Base-by-base conservation (phyloP, 2,329 filamentous ascomycete genomes). In the Penicillium sp. region DNA sequence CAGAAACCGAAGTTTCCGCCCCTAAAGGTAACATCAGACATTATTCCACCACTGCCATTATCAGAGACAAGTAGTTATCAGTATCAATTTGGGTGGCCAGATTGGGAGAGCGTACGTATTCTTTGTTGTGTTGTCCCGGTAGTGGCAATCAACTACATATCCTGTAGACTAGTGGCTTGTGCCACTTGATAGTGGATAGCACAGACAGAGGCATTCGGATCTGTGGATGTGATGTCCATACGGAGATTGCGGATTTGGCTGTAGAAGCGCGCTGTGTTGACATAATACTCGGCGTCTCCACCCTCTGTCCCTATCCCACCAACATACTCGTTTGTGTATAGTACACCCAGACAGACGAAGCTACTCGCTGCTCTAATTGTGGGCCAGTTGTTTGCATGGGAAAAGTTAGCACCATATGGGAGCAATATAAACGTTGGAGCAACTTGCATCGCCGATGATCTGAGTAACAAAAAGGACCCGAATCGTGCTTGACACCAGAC, bases 321-420 rank as follows among this genome's bases (percentile, higher is more conserved):
- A 30, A 72, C 67, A 76, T 96, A 96, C 0, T 91, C 91, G 71
- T 96, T 87, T 2, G 90, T 84, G 72, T 95, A 91, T 67, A 97
- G 89, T 60, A 96, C 84, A 54, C 89, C 92, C 79, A 96, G 92
- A 56, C 92, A 93, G 7, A 81, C 69, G 72, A 96, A 96, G 71
- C 83, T 82, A 58, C 85, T 73, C 15, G 85, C 77, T 7, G 88
- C 88, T 44, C 63, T 66, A 46, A 71, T 64, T 23, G 66, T 67
- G 82, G 72, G 58, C 58, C 58, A 56, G 13, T 56, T 35, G 38
- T 56, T 60, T 3, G 58, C 58, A 47, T 58, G 15, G 26, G 17
- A 1, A 41, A 17, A 7, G 26, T 58, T 58, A 58, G 19, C 13
- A 23, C 44, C 9, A 11, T 3, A 15, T 19, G 3, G 7, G 23